phyloP scores from a whole-genome alignment of 2,329 filamentous ascomycete genomes.

The Paecilomyces fulvus region DNA sequence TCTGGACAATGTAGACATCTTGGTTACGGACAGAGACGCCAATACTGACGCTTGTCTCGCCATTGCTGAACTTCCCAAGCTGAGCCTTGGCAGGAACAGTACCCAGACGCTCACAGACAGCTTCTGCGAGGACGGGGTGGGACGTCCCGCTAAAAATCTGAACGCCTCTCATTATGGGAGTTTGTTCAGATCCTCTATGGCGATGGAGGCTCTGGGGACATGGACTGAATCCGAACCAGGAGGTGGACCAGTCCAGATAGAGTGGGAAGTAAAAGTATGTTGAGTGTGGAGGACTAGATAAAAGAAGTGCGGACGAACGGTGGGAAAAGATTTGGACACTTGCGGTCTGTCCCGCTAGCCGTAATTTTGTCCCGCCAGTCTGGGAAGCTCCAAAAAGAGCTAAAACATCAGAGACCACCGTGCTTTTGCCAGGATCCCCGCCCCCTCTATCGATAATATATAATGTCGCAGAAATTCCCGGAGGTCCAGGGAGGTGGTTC shows the following conservation, averaged over 20 bases:
- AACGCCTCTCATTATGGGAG: constrained; percentile 51
- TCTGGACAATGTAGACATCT: constrained; percentile 98
- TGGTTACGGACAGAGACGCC: constrained; percentile 77
- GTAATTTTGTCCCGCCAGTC: constrained; percentile 3
- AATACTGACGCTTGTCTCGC: constrained; percentile 62
- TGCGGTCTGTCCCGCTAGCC: constrained; percentile 8
- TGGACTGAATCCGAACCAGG: not conserved
- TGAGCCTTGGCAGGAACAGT: constrained; percentile 51
- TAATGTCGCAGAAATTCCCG: constrained; percentile 55
- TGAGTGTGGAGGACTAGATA: constrained; percentile 7
- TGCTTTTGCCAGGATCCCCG: not conserved
- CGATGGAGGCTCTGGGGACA: not conserved
- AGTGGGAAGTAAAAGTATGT: constrained; percentile 7
- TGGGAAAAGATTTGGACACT: constrained; percentile 3
- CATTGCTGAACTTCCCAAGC: constrained; percentile 60
- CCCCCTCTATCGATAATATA: constrained; percentile 6
- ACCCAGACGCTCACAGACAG: constrained; percentile 58
- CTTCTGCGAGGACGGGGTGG: constrained; percentile 55
- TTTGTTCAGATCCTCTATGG: constrained; percentile 3
- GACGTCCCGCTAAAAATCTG: constrained; percentile 61
- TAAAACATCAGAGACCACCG: constrained; percentile 1
- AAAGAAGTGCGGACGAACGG: constrained; percentile 1
- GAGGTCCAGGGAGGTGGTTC: constrained; percentile 84
- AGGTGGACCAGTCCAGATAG: constrained; percentile 1
- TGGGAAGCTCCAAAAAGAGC: not conserved